These are phyloP conservation scores for Globisporangium mamillatum DNA, from an alignment of 352 stramenopile genomes.

Conservation along the genomic window DNA sequence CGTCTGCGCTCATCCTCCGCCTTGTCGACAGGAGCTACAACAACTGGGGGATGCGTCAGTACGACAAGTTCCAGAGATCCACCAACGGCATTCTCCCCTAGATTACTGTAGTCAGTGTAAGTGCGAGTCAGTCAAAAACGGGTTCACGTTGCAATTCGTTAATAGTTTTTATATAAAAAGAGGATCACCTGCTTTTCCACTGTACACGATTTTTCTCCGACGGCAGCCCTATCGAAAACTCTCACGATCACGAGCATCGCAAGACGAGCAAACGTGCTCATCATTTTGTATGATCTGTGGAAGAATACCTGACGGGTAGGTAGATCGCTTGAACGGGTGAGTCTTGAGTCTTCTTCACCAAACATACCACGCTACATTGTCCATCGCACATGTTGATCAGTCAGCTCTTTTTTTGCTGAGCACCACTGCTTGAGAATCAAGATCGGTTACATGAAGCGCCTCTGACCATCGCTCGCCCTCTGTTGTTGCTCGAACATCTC, in stretches of 20 bases:
- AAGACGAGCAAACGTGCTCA: neutral
- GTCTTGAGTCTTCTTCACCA: neutral
- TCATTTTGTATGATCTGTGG: neutral
- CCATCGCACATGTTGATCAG: neutral
- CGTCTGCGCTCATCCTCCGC: slow-evolving; percentile 22
- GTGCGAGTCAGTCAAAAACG: slow-evolving; percentile 1
- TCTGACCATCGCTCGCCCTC: slow-evolving; percentile 29
- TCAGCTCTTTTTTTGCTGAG: neutral
- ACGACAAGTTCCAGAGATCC: slow-evolving; percentile 66
- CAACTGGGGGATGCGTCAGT: slow-evolving; percentile 64
- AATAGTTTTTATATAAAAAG: slow-evolving; percentile 15
- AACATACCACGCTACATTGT: slow-evolving; percentile 4
- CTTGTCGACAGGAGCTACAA: slow-evolving; percentile 65
- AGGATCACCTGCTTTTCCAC: slow-evolving; percentile 5
- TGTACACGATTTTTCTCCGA: neutral
- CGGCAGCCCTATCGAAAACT: neutral
- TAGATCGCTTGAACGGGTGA: neutral
- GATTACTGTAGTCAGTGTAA: neutral
- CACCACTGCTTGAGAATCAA: neutral
- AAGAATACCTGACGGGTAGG: neutral
- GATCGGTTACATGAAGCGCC: slow-evolving; percentile 50
- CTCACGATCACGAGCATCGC: neutral
- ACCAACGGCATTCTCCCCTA: slow-evolving; percentile 66
- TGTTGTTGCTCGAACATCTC: slow-evolving; percentile 35
- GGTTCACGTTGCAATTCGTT: slow-evolving; percentile 9